Conservation (phyloP, 2,329 filamentous ascomycete genomes). For the Pseudogymnoascus sp. region DNA sequence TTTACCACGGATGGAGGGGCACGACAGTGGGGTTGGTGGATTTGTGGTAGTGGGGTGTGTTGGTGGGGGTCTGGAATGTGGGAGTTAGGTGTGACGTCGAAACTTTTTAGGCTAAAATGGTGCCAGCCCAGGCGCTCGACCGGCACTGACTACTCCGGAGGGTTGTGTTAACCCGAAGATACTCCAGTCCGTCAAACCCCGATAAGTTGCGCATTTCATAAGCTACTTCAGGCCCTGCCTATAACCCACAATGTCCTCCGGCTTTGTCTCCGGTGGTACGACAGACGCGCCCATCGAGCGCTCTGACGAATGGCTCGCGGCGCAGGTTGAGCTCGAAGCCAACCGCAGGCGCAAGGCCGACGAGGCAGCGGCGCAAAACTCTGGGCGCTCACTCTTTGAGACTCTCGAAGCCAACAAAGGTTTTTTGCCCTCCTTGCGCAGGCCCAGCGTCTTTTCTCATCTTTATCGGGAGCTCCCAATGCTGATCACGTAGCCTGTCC, state of each 20-base stretch:
- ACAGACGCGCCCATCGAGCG: slow-evolving; percentile 35
- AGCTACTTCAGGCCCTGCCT: background rate
- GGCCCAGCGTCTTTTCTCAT: background rate
- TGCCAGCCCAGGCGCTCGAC: background rate
- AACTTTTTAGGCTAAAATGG: background rate
- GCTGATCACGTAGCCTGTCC: slow-evolving; percentile 11
- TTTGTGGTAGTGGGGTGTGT: background rate
- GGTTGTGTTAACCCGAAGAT: background rate
- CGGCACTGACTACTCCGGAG: background rate
- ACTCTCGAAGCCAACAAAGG: slow-evolving; percentile 76
- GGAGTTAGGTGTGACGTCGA: slow-evolving; percentile 2
- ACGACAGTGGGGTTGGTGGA: background rate
- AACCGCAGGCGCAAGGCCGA: slow-evolving; percentile 22
- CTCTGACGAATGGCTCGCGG: slow-evolving; percentile 27
- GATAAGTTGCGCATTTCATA: background rate
- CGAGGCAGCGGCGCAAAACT: slow-evolving; percentile 33
- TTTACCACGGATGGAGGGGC: background rate
- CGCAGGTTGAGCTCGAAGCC: slow-evolving; percentile 32
- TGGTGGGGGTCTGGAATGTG: background rate
- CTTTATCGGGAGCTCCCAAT: slow-evolving; percentile 12
- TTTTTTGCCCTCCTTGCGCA: slow-evolving; percentile 24
- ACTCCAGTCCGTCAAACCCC: background rate
- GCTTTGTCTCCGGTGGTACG: slow-evolving; percentile 44
- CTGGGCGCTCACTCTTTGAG: slow-evolving; percentile 59
- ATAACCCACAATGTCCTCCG: slow-evolving; percentile 33